Evolutionary conservation across 2,329 filamentous ascomycete species (phyloP), one percentile per base, ranked within the genome.

Genomic region (Fusarium cicatricum): DNA sequence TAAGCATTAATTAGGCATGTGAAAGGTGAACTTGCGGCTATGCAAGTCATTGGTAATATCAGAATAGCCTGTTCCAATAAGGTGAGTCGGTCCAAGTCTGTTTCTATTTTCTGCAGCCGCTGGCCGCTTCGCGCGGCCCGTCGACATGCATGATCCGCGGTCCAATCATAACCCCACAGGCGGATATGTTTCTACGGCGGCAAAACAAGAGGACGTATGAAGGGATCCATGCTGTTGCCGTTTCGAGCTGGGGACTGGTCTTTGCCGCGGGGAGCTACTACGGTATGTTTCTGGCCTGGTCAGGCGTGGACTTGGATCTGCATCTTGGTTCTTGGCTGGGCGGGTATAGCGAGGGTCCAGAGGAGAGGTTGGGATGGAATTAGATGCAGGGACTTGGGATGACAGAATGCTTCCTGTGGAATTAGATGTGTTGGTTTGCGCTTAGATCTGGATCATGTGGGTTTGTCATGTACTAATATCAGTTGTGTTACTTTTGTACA

Each of bases 101-200:
- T 59, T 64, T 56, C 60, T 65, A 68, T 68, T 65, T 66, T 67
- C 62, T 68, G 58, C 65, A 68, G 63, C 52, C 65, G 65, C 65
- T 64, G 65, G 59, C 65, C 64, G 56, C 62, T 52, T 62, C 50
- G 47, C 46, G 55, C 63, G 65, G 63, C 65, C 65, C 54, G 60
- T 42, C 21, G 17, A 43, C 37, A 41, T 53, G 54, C 52, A 50
- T 58, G 47, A 38, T 39, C 58, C 40, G 45, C 33, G 36, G 48
- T 44, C 65, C 62, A 67, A 67, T 61, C 23, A 64, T 15, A 12
- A 23, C 4, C 15, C 33, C 2, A 12, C 14, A 37, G 14, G 32
- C 12, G 15, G 8, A 17, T 11, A 19, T 12, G 14, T 37, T 11
- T 11, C 16, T 5, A 17, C 33, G 40, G 52, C 34, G 43, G 33